These are phyloP conservation scores for Magnaporthales sp. DNA, from an alignment of 2,329 filamentous ascomycete species.

Conservation along the genomic window DNA sequence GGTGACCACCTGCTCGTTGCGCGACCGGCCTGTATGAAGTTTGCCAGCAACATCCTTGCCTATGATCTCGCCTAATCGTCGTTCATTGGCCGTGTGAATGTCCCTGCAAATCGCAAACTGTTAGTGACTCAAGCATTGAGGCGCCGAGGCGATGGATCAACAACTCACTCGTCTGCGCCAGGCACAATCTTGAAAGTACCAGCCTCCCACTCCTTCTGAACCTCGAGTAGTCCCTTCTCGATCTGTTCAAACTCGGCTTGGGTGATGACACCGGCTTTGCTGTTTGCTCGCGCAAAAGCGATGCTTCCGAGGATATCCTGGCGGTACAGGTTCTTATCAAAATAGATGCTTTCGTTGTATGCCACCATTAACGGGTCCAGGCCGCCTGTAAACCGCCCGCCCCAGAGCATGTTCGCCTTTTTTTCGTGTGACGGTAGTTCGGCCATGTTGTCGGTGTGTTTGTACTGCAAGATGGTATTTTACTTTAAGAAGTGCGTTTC, in stretches of 20 bases:
- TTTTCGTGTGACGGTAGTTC: constrained; percentile 23
- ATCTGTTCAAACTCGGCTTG: constrained; percentile 65
- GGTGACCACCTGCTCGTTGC: constrained; percentile 85
- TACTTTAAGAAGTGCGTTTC: neutral
- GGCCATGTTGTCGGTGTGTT: constrained; percentile 12
- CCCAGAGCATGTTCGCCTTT: constrained; percentile 30
- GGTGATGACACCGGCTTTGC: constrained; percentile 65
- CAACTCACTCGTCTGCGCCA: constrained; percentile 37
- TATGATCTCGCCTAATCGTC: constrained; percentile 72
- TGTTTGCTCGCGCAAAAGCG: constrained; percentile 74
- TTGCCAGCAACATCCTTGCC: constrained; percentile 80
- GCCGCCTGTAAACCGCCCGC: constrained; percentile 53
- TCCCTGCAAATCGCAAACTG: constrained; percentile 12
- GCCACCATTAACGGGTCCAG: constrained; percentile 79
- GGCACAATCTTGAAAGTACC: constrained; percentile 42
- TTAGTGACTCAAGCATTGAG: constrained; percentile 11
- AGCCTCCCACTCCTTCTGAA: constrained; percentile 44
- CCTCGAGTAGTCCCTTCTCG: constrained; percentile 56
- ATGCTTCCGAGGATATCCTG: constrained; percentile 76
- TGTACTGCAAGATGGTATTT: neutral
- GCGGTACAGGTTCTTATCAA: constrained; percentile 68
- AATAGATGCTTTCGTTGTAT: constrained; percentile 76
- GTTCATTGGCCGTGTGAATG: constrained; percentile 65
- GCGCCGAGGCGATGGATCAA: constrained; percentile 3
- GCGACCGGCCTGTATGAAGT: constrained; percentile 77